phyloP scores from a whole-genome alignment of 257 asterid species.

The Oldenlandia corymbosa region DNA sequence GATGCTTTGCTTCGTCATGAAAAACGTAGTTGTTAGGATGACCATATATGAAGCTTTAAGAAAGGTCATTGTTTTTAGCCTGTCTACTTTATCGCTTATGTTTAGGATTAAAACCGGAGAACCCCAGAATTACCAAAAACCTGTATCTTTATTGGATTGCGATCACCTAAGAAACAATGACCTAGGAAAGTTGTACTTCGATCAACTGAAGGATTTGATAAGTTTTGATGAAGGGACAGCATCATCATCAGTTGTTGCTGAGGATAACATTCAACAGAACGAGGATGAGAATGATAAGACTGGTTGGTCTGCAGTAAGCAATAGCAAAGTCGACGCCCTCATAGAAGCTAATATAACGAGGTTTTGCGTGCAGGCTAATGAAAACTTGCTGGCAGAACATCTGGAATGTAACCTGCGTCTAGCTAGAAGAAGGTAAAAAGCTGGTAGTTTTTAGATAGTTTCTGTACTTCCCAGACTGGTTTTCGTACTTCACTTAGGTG shows the following conservation, averaged over 20 bases:
- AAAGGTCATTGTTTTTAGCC: slow-evolving; percentile 30
- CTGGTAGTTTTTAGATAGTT: background rate
- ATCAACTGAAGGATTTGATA: slow-evolving; percentile 47
- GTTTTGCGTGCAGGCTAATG: slow-evolving; percentile 29
- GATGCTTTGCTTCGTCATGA: slow-evolving; percentile 72
- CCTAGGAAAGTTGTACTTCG: slow-evolving; percentile 11
- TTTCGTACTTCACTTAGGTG: background rate
- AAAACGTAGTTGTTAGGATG: slow-evolving; percentile 76
- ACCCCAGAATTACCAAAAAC: slow-evolving; percentile 24
- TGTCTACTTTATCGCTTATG: slow-evolving; percentile 52
- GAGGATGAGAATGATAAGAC: slow-evolving; percentile 18
- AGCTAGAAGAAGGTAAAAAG: slow-evolving; percentile 37
- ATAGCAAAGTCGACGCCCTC: slow-evolving; percentile 44
- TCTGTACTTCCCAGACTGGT: background rate
- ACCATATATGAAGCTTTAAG: slow-evolving; percentile 20
- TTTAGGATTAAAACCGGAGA: slow-evolving; percentile 35
- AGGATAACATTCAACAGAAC: slow-evolving; percentile 18
- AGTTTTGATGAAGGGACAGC: slow-evolving; percentile 39
- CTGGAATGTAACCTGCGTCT: slow-evolving; percentile 29
- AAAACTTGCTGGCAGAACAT: slow-evolving; percentile 19
- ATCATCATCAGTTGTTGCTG: slow-evolving; percentile 16
- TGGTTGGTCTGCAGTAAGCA: slow-evolving; percentile 8
- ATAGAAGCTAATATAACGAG: slow-evolving; percentile 40
- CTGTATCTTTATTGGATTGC: slow-evolving; percentile 41
- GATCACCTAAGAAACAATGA: slow-evolving; percentile 27